phyloP scores from a whole-genome alignment of 805 yeast species.

The Brettanomyces bruxellensis region DNA sequence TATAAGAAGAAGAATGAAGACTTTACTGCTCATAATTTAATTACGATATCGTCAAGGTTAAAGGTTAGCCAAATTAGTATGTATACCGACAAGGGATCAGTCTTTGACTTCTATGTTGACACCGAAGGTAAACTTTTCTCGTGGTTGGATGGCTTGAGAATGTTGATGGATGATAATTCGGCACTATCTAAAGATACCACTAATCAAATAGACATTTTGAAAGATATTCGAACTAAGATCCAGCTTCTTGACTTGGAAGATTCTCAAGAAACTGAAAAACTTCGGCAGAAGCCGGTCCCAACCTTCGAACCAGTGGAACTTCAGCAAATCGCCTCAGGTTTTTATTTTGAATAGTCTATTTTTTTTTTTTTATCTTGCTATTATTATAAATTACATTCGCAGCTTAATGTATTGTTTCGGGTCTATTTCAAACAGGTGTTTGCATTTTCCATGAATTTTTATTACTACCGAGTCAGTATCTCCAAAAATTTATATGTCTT shows the following conservation, averaged over 20 bases:
- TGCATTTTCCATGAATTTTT: too few relatives aligned
- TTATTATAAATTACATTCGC: too few relatives aligned
- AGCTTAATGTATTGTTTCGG: too few relatives aligned
- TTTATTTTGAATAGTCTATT: too few relatives aligned
- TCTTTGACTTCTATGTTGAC: constrained; percentile 60
- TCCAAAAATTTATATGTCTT: too few relatives aligned
- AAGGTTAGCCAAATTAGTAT: constrained; percentile 21
- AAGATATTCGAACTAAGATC: constrained; percentile 36
- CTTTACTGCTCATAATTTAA: constrained; percentile 33
- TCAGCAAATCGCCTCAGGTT: too few relatives aligned
- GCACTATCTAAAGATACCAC: constrained; percentile 35
- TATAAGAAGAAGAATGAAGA: constrained; percentile 36
- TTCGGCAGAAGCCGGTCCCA: too few relatives aligned
- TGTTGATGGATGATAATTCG: constrained; percentile 31
- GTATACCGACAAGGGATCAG: constrained; percentile 7
- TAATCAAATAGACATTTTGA: constrained; percentile 34
- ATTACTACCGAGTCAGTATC: too few relatives aligned
- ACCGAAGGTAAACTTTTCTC: constrained; percentile 57
- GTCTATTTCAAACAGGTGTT: too few relatives aligned
- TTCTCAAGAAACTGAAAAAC: background rate
- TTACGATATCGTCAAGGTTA: constrained; percentile 46
- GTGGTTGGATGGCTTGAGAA: constrained; percentile 73
- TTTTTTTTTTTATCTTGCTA: too few relatives aligned
- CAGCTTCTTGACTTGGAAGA: constrained; percentile 37
- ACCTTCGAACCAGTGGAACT: too few relatives aligned